Evolutionary conservation across 2,329 filamentous ascomycete species (phyloP), one percentile per base, ranked within the genome.

Genomic region (Stylonectria norvegica): DNA sequence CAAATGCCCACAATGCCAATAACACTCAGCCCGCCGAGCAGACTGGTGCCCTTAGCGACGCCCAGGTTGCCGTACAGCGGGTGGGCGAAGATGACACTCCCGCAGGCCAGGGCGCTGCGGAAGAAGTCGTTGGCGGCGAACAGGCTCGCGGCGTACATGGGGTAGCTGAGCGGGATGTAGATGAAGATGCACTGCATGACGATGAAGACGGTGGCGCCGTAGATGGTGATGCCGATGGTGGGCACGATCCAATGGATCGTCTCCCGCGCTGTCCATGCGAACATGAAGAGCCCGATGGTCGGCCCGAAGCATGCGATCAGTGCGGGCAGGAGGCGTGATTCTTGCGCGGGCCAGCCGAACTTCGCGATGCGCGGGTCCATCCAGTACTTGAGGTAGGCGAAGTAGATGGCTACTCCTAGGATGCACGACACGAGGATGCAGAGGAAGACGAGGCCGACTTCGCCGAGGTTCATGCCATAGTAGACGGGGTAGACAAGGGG

Each of bases 71-170:
- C 59, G 41, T 75, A 85, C 38, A 85, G 66, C 5, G 81, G 79
- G 33, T 73, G 69, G 0, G 75, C 72, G 50, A 83, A 83, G 15
- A 83, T 62, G 32, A 85, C 71, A 18, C 74, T 75, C 0, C 72
- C 79, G 36, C 75, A 78, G 5, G 80, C 81, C 3, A 85, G 62
- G 2, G 76, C 72, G 20, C 69, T 72, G 28, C 77, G 69, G 59
- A 75, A 72, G 57, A 80, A 76, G 62, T 81, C 78, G 53, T 81
- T 83, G 5, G 69, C 76, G 1, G 78, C 78, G 53, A 83, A 81
- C 16, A 82, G 62, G 34, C 69, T 74, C 25, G 79, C 77, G 0
- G 77, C 76, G 53, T 79, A 79, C 49, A 67, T 63, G 4, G 75
- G 75, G 50, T 79, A 79, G 36, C 64, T 69, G 15, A 79, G 63